Percentiles rank a stretch among this genome's conserved stretches.
phyloP scores from a whole-genome alignment of 768 basidiomycete species.

The Hygrocybe punicea region DNA sequence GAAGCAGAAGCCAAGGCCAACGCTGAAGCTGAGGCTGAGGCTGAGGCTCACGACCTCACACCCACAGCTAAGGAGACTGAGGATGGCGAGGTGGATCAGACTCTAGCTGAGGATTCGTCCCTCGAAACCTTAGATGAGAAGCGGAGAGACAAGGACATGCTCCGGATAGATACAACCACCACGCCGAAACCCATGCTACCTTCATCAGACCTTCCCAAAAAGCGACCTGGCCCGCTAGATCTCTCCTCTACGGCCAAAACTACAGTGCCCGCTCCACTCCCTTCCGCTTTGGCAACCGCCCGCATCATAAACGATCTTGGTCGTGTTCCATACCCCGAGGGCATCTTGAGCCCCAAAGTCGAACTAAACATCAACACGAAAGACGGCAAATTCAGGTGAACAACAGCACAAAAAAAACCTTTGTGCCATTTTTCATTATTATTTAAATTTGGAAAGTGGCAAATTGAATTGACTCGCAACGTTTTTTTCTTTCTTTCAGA shows the following conservation, averaged over 20 bases:
- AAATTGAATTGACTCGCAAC: background rate
- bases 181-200: constrained; percentile 34
- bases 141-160: constrained; percentile 48
- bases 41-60: constrained; percentile 32
- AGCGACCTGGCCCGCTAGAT: constrained; percentile 72
- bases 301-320: constrained; percentile 80
- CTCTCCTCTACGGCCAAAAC: constrained; percentile 52
- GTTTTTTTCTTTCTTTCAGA: constrained; percentile 36
- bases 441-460: background rate
- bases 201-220: constrained; percentile 41
- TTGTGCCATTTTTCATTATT: too few species aligned
- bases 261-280: constrained; percentile 44
- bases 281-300: constrained; percentile 75
- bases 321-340: constrained; percentile 75
- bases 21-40: constrained; percentile 36
- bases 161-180: constrained; percentile 65
- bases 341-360: constrained; percentile 73
- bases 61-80: constrained; percentile 46
- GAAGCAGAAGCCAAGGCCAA: constrained; percentile 31
- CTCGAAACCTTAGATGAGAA: constrained; percentile 35
- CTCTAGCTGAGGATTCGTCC: constrained; percentile 27
- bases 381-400: constrained; percentile 85
- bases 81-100: constrained; percentile 31
- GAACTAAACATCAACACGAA: constrained; percentile 82
- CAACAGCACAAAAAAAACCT: too few species aligned